Conservation (phyloP, 2,329 filamentous ascomycete genomes). For the Huntiella omanensis region DNA sequence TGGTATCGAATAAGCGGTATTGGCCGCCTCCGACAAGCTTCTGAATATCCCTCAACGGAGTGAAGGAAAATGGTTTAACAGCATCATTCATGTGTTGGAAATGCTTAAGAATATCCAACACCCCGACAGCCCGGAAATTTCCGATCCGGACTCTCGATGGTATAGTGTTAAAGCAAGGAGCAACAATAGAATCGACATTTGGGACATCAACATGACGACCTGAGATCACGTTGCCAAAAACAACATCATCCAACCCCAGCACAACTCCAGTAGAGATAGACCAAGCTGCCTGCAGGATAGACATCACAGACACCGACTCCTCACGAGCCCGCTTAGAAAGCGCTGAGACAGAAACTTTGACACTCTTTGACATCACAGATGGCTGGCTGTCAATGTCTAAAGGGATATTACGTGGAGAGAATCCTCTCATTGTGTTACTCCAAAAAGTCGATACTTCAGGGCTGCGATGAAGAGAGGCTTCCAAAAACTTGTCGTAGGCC, state of each 20-base stretch:
- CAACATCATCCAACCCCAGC: slow-evolving; percentile 44
- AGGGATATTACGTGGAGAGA: neutral
- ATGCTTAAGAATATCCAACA: slow-evolving; percentile 33
- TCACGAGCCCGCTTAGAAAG: neutral
- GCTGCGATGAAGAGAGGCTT: slow-evolving; percentile 31
- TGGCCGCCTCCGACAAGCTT: slow-evolving; percentile 22
- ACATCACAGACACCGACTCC: slow-evolving; percentile 39
- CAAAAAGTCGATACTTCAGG: slow-evolving; percentile 44
- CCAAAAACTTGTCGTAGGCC: slow-evolving; percentile 45
- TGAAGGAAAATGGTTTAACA: slow-evolving; percentile 51
- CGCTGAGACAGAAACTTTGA: neutral
- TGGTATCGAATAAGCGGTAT: slow-evolving; percentile 51
- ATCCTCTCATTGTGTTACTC: slow-evolving; percentile 19
- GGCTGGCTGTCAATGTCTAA: too few relatives aligned
- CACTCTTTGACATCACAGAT: neutral
- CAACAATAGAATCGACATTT: slow-evolving; percentile 53
- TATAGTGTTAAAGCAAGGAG: slow-evolving; percentile 82
- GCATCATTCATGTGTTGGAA: slow-evolving; percentile 45
- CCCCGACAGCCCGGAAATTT: slow-evolving; percentile 24
- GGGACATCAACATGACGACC: slow-evolving; percentile 51
- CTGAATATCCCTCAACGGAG: slow-evolving; percentile 55
- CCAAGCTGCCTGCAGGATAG: slow-evolving; percentile 57
- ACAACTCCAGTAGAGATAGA: slow-evolving; percentile 40
- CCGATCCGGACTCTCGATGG: slow-evolving; percentile 45
- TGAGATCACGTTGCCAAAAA: slow-evolving; percentile 74